These are phyloP conservation scores for Boletellus sp. DNA, from an alignment of 768 basidiomycete genomes.

Conservation along the genomic window DNA sequence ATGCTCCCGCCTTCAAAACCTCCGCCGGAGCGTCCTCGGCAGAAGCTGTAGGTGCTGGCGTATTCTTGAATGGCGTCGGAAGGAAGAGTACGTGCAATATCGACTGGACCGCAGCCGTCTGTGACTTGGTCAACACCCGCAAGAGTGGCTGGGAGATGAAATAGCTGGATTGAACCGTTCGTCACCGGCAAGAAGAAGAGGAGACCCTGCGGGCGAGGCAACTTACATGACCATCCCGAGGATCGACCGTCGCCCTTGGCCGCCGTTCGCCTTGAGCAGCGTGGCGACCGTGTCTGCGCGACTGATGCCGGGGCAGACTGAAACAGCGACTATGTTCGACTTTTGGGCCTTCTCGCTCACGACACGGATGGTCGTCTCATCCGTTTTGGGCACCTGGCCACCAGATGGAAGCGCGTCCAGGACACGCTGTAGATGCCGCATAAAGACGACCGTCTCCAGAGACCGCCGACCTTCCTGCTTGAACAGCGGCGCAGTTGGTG, in stretches of 20 bases:
- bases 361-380: slow-evolving; percentile 33
- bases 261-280: slow-evolving; percentile 25
- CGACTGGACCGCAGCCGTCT: slow-evolving; percentile 61
- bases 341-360: slow-evolving; percentile 45
- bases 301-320: slow-evolving; percentile 74
- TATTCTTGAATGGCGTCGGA: slow-evolving; percentile 70
- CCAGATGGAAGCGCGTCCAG: slow-evolving; percentile 74
- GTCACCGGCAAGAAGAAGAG: no score
- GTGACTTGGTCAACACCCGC: slow-evolving; percentile 65
- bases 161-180: slow-evolving; percentile 45
- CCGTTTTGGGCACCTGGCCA: slow-evolving; percentile 45
- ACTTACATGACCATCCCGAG: slow-evolving; percentile 51
- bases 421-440: slow-evolving; percentile 79
- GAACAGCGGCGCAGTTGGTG: slow-evolving; percentile 34
- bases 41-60: slow-evolving; percentile 22
- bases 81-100: slow-evolving; percentile 81
- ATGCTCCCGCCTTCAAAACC: slow-evolving; percentile 70
- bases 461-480: slow-evolving; percentile 64
- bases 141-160: slow-evolving; percentile 63
- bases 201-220: no score
- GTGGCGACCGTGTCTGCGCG: slow-evolving; percentile 64
- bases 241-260: slow-evolving; percentile 36
- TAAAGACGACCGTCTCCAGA: slow-evolving; percentile 58
- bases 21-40: slow-evolving; percentile 43
- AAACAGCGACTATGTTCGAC: slow-evolving; percentile 72